phyloP scores from a whole-genome alignment of 2,329 filamentous ascomycete genomes.

The Graphiopsis chlorocephala region DNA sequence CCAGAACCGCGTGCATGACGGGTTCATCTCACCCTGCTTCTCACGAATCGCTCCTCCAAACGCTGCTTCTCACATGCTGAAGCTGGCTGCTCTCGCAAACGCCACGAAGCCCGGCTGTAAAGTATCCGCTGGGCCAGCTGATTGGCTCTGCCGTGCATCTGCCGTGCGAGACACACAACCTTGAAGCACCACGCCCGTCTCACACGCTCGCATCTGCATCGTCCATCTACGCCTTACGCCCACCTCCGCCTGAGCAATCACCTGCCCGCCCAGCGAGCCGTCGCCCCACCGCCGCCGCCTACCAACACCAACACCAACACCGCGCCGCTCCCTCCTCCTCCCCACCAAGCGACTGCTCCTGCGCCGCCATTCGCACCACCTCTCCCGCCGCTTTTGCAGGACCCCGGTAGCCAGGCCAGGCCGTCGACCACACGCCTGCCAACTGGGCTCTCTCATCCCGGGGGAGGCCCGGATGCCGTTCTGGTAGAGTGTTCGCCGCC shows the following conservation, averaged over 20 bases:
- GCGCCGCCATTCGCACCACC: neutral
- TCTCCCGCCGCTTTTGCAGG: neutral
- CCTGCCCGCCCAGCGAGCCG: neutral
- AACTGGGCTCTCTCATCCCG: conserved; percentile 15
- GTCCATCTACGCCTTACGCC: neutral
- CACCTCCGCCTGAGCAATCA: neutral
- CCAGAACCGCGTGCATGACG: neutral
- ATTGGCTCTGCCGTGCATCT: conserved; percentile 2
- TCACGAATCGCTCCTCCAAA: neutral
- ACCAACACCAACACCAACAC: conserved; percentile 13
- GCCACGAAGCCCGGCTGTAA: neutral
- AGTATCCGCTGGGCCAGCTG: neutral
- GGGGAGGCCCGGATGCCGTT: conserved; percentile 23
- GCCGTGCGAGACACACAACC: neutral
- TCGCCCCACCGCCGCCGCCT: conserved; percentile 14
- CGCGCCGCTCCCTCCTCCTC: neutral
- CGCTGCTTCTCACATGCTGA: neutral
- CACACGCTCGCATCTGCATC: conserved; percentile 2
- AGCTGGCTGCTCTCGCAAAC: neutral
- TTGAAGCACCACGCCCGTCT: neutral
- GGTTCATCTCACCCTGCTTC: neutral
- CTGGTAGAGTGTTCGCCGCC: conserved; percentile 18
- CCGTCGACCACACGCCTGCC: neutral
- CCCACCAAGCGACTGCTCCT: conserved; percentile 2
- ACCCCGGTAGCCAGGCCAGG: neutral